These are phyloP conservation scores for Aspergillus terreus DNA, from an alignment of 2,329 filamentous ascomycete genomes.

Conservation along the genomic window DNA sequence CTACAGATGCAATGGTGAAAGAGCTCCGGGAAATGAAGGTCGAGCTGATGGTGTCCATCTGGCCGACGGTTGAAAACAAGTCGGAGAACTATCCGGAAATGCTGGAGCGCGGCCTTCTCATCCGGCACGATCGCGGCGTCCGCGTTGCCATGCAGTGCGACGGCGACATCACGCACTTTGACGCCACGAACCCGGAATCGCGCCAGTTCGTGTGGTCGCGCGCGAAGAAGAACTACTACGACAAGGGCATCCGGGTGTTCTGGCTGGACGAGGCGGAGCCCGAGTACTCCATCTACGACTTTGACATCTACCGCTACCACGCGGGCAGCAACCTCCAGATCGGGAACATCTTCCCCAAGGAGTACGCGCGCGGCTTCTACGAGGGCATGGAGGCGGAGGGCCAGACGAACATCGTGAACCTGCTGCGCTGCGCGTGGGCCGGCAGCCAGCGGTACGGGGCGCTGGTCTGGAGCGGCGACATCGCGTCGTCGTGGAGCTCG, in stretches of 20 bases:
- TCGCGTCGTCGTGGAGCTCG: constrained; percentile 60
- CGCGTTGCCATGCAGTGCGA: constrained; percentile 57
- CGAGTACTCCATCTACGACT: constrained; percentile 63
- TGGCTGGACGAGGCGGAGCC: constrained; percentile 66
- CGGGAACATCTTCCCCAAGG: constrained; percentile 58
- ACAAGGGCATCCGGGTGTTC: constrained; percentile 60
- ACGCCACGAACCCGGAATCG: constrained; percentile 60
- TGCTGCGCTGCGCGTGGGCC: constrained; percentile 56
- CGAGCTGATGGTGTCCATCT: constrained; percentile 67
- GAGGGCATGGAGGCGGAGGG: constrained; percentile 55
- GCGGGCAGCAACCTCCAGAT: constrained; percentile 52
- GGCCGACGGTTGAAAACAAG: constrained; percentile 61
- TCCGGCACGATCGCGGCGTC: constrained; percentile 58
- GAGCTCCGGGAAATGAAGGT: constrained; percentile 58
- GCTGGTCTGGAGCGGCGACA: constrained; percentile 65
- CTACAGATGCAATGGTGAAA: constrained; percentile 56
- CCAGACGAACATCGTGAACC: constrained; percentile 57
- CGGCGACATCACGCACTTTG: constrained; percentile 59
- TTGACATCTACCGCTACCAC: constrained; percentile 63
- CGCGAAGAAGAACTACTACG: constrained; percentile 58
- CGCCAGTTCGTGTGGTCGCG: constrained; percentile 59
- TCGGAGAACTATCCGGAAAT: constrained; percentile 62
- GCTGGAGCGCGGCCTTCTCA: constrained; percentile 58
- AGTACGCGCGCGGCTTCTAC: constrained; percentile 59
- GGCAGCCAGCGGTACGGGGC: constrained; percentile 62